Conservation (phyloP, 129 eudicot genomes). For the Ambrosia artemisiifolia region DNA sequence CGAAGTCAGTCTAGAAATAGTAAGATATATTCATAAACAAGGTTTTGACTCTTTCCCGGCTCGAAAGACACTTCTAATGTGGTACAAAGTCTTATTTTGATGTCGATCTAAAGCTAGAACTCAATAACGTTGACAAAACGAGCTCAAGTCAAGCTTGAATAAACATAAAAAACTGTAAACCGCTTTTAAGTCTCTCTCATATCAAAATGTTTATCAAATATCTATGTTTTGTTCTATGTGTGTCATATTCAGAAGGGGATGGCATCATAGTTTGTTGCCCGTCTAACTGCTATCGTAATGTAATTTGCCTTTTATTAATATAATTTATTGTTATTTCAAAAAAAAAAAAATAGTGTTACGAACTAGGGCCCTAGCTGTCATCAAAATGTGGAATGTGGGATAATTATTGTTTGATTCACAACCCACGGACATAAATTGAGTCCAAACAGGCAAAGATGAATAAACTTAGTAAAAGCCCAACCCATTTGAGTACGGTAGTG, state of each 20-base stretch:
- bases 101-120: not conserved
- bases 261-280: no score
- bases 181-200: not conserved
- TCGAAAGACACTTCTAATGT: not conserved
- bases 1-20: no score
- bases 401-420: not conserved
- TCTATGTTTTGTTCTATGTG: not conserved
- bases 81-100: not conserved
- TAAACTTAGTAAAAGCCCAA: not conserved
- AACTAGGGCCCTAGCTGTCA: no score
- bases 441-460: not conserved
- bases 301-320: no score
- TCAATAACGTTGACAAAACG: not conserved
- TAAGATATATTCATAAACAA: no score
- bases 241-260: no score
- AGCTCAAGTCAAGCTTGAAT: not conserved
- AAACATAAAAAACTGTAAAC: not conserved
- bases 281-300: no score
- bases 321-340: no score
- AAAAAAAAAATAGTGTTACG: no score
- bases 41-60: no score
- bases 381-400: no score
- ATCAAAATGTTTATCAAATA: not conserved
- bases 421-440: not conserved
- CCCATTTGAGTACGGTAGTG: not conserved